Evolutionary conservation across 352 stramenopile genomes (phyloP).

Genomic region (Aphanomyces invadans): DNA sequence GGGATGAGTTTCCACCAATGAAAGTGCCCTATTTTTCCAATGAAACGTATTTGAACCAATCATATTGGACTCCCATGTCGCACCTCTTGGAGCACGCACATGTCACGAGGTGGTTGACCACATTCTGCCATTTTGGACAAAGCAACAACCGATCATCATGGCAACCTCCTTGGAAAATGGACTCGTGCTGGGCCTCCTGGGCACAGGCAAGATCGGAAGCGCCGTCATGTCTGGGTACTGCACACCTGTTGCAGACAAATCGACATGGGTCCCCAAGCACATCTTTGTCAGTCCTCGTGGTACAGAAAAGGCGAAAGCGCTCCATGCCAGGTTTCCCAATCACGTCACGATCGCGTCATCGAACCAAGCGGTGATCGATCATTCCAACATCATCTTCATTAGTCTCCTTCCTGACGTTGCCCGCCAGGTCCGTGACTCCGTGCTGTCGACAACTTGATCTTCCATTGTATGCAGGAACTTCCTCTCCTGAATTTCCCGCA

Average conservation of each 20-base stretch:
- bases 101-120: too few relatives aligned
- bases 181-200: slow-evolving; percentile 51
- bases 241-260: slow-evolving; percentile 32
- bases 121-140: not conserved
- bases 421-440: slow-evolving; percentile 27
- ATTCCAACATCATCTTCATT: slow-evolving; percentile 76
- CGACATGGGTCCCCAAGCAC: slow-evolving; percentile 69
- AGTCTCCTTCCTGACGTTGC: slow-evolving; percentile 67
- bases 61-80: not conserved
- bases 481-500: slow-evolving; percentile 58
- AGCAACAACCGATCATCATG: not conserved
- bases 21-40: not conserved
- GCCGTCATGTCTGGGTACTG: slow-evolving; percentile 77
- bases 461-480: slow-evolving; percentile 36
- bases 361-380: slow-evolving; percentile 81
- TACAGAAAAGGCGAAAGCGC: slow-evolving; percentile 65
- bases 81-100: too few relatives aligned
- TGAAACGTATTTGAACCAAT: not conserved
- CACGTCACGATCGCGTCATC: slow-evolving; percentile 52
- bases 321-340: slow-evolving; percentile 55
- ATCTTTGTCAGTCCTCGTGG: slow-evolving; percentile 61
- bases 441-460: not conserved
- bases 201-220: slow-evolving; percentile 82
- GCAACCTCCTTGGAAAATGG: slow-evolving; percentile 4
- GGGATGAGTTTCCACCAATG: not conserved